phyloP scores from a whole-genome alignment of 2,329 filamentous ascomycete species.

The Cordyceps sp. region DNA sequence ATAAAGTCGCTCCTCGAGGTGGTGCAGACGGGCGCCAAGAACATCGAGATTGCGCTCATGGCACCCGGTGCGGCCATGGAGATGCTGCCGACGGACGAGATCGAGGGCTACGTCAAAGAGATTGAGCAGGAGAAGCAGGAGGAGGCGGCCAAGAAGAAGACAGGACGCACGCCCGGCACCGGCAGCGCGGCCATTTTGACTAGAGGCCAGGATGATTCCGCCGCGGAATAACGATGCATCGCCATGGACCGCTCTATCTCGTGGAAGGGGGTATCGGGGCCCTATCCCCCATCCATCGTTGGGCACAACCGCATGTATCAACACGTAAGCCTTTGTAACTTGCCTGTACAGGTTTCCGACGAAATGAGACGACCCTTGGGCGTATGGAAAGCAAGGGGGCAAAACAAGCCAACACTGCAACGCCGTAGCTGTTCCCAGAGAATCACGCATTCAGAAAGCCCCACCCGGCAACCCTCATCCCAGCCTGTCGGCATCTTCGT shows the following conservation, averaged over 20 bases:
- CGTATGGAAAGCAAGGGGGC: background rate
- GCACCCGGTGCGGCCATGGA: slow-evolving; percentile 80
- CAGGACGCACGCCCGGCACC: slow-evolving; percentile 52
- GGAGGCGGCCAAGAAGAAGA: slow-evolving; percentile 95
- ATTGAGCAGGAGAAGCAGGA: slow-evolving; percentile 99
- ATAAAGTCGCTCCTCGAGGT: slow-evolving; percentile 98
- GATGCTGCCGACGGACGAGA: slow-evolving; percentile 89
- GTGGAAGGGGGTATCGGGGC: slow-evolving; percentile 9
- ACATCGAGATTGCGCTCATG: slow-evolving; percentile 99
- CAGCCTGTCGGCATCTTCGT: slow-evolving; percentile 56
- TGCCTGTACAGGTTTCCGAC: slow-evolving; percentile 5
- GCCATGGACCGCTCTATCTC: slow-evolving; percentile 5
- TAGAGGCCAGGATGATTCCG: slow-evolving; percentile 29
- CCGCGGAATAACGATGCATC: slow-evolving; percentile 14
- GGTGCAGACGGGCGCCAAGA: slow-evolving; percentile 97
- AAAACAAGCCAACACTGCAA: slow-evolving; percentile 11
- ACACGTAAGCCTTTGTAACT: no score
- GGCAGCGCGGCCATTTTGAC: slow-evolving; percentile 62
- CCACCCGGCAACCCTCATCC: slow-evolving; percentile 33
- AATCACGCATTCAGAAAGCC: background rate
- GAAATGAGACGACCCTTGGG: slow-evolving; percentile 5
- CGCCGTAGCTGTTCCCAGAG: slow-evolving; percentile 9
- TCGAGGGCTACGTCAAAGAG: slow-evolving; percentile 93
- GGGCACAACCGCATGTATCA: slow-evolving; percentile 20
- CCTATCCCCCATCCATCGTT: slow-evolving; percentile 8